Evolutionary conservation across 2,329 filamentous ascomycete genomes (phyloP).

Genomic region (Aspergillus caelatus): DNA sequence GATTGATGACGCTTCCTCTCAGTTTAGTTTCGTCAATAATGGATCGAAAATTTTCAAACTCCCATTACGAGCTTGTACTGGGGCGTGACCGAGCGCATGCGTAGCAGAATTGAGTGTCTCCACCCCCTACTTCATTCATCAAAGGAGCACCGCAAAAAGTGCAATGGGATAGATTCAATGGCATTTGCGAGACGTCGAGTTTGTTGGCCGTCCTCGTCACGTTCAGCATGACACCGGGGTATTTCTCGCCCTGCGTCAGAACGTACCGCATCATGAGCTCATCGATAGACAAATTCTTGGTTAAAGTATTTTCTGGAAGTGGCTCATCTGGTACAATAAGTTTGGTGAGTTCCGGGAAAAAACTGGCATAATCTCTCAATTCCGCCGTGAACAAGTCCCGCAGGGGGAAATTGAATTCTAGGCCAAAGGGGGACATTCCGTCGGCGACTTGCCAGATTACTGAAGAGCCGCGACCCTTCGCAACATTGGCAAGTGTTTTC

Average conservation of each 20-base stretch:
- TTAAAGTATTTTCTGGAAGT: constrained; percentile 38
- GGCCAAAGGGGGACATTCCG: constrained; percentile 62
- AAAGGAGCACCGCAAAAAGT: constrained; percentile 71
- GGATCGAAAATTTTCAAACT: constrained; percentile 2
- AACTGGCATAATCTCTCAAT: constrained; percentile 65
- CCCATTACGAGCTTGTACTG: constrained; percentile 26
- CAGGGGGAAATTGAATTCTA: constrained; percentile 75
- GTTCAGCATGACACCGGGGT: constrained; percentile 90
- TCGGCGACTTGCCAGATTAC: constrained; percentile 83
- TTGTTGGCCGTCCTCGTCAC: constrained; percentile 92
- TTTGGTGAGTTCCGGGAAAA: constrained; percentile 54
- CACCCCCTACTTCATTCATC: constrained; percentile 60
- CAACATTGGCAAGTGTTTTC: constrained; percentile 81
- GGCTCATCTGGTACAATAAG: constrained; percentile 50
- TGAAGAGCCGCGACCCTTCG: constrained; percentile 84
- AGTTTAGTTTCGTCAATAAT: constrained; percentile 8
- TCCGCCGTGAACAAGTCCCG: constrained; percentile 85
- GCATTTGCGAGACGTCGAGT: constrained; percentile 55
- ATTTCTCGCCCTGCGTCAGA: constrained; percentile 78
- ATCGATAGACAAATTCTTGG: constrained; percentile 77
- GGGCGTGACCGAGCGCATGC: constrained; percentile 47
- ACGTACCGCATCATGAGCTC: constrained; percentile 90
- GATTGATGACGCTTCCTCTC: background rate
- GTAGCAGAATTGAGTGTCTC: constrained; percentile 47
- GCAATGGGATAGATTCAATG: constrained; percentile 51